Base-by-base conservation (phyloP, 1,284 basidiomycete species). In the Leccinum fuscescens region DNA sequence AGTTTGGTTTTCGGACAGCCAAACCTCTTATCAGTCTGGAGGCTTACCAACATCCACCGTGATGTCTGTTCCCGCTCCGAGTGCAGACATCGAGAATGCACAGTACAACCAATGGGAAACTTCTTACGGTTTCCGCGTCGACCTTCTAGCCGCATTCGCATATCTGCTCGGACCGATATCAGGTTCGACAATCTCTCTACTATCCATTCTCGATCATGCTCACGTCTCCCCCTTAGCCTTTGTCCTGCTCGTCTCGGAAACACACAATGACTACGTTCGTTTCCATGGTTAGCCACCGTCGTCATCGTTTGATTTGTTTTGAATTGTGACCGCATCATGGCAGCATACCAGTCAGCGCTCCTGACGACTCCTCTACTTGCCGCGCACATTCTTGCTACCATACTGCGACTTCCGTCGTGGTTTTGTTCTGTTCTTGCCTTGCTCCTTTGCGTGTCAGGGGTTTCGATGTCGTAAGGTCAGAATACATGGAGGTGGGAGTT, bases 311-410 rank as follows among this genome's bases (percentile, higher is more conserved):
- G 27, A 31, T 54, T n/a, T 24, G 8, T 35, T 62, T n/a, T 64
- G 55, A 53, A 52, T 57, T 35, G 12, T 57, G 51, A 52, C 50
- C 60, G n/a, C 54, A 27, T 59, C 31, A 31, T 31, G 31, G 27
- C 64, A 92, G 90, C 89, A 46, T 93, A 92, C 69, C 91, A 93
- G 75, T 90, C 90, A 9, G 90, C 89, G 2, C 78, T 93, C 6
- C 75, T 91, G 49, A 85, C 85, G 2, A 85, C 85, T 0, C 89
- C 90, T 1, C 73, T 92, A 6, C 72, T 90, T 49, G 60, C 88
- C 33, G 65, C 88, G 48, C 82, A 86, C 66, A 80, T 92, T 66
- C 66, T 91, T 56, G 77, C 85, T 52, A 80, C 81, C 9, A 66
- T 86, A 8, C 66, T 86, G 24, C 78, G 77, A 46, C 79, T 85